Conservation (phyloP, 306 rosid species). For the Vigna nakashimae region DNA sequence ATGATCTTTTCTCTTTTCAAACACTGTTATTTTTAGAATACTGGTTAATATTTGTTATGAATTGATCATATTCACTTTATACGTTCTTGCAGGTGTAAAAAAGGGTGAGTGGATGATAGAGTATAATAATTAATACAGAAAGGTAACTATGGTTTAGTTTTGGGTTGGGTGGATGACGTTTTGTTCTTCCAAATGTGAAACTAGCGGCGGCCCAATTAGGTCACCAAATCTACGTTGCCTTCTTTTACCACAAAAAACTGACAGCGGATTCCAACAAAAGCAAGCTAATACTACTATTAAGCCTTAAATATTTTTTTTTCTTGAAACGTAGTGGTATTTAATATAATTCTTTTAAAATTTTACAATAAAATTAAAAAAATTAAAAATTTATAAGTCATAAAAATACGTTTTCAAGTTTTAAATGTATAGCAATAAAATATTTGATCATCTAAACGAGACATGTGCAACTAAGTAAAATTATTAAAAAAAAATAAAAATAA, state of each 20-base stretch:
- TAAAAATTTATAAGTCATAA: neutral
- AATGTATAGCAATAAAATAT: neutral
- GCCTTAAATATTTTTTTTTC: too few relatives aligned
- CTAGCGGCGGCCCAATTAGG: conserved; percentile 7
- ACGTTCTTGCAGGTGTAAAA: too few relatives aligned
- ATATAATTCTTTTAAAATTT: neutral
- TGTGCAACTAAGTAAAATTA: neutral
- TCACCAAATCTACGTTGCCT: neutral
- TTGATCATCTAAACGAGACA: neutral
- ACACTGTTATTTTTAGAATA: too few relatives aligned
- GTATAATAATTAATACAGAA: neutral
- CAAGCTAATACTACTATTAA: neutral
- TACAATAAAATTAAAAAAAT: too few relatives aligned
- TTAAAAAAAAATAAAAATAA: too few relatives aligned
- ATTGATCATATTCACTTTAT: too few relatives aligned
- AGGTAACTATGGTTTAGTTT: neutral
- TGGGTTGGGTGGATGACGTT: neutral
- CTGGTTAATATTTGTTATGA: too few relatives aligned
- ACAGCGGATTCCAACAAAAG: neutral
- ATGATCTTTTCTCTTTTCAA: too few relatives aligned
- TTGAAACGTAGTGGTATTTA: too few relatives aligned
- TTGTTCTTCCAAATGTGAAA: neutral
- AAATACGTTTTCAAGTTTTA: neutral
- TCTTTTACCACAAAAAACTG: neutral
- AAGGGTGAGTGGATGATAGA: too few relatives aligned